phyloP scores from a whole-genome alignment of 1,284 basidiomycete genomes.

The Malassezia restricta region DNA sequence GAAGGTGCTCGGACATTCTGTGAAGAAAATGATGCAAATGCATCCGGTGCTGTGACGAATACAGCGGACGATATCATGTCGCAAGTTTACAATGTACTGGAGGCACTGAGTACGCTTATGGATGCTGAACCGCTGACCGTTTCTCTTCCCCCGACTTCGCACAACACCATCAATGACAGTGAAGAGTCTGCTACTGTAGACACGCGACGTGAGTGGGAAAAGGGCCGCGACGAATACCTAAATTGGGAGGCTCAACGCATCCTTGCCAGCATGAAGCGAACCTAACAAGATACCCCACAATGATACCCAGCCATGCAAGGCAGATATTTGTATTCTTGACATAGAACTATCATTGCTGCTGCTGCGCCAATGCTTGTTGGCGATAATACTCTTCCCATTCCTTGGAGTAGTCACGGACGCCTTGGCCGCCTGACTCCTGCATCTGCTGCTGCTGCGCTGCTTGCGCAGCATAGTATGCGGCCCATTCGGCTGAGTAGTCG shows the following conservation, averaged over 20 bases:
- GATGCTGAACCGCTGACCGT: constrained; percentile 24
- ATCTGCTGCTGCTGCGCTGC: constrained; percentile 16
- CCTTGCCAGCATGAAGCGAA: constrained; percentile 20
- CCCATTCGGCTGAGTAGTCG: constrained; percentile 44
- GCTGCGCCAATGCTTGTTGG: constrained; percentile 27
- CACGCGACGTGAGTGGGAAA: constrained; percentile 23
- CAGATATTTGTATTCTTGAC: background rate
- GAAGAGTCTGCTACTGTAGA: background rate
- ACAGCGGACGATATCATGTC: constrained; percentile 24
- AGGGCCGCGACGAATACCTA: constrained; percentile 31
- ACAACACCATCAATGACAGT: background rate
- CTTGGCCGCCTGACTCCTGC: constrained; percentile 2
- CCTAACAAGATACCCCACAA: background rate
- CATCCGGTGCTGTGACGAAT: constrained; percentile 4
- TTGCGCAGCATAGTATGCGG: constrained; percentile 38
- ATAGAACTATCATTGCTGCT: constrained; percentile 1
- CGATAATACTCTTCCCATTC: constrained; percentile 43
- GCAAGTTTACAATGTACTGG: constrained; percentile 24
- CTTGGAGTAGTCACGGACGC: constrained; percentile 33
- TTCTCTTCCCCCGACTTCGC: constrained; percentile 13
- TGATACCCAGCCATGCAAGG: background rate
- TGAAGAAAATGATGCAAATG: background rate
- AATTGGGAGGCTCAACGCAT: constrained; percentile 37
- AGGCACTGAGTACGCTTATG: constrained; percentile 21
- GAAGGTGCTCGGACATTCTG: background rate